Base-by-base conservation (phyloP, 2,329 filamentous ascomycete species). In the Celoporthe dispersa region DNA sequence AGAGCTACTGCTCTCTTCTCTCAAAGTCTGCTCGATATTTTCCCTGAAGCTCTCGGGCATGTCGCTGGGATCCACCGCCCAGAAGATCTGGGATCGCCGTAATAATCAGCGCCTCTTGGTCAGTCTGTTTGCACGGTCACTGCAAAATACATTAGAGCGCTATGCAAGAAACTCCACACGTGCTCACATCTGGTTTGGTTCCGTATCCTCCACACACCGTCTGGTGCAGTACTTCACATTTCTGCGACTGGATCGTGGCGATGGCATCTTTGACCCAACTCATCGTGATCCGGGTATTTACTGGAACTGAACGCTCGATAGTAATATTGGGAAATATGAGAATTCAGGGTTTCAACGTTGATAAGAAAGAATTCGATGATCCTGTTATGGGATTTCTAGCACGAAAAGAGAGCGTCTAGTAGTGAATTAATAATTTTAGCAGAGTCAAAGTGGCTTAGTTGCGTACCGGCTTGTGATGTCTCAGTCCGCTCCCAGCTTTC, bases 191-290 rank as follows among this genome's bases (percentile, higher is more conserved):
- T 35, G 66, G 55, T 44, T 66, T 39, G 3, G 60, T 62, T 0
- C 66, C 28, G 11, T 61, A 68, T 33, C 63, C 28, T 1, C 66
- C 57, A 22, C 25, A 64, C 0, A 64, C 69, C 0, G 69, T 71
- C n/a, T 64, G 69, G 28, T 66, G 64, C 1, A 68, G 67, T 16
- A 68, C 57, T 3, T 71, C 66, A 48, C 64, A 62, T 5, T 37
- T 11, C 57, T 63, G 31, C n/a, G 48, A 31, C 9, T 59, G n/a
- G 44, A 63, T 28, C 6, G 39, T 35, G 11, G 64, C 33, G 6
- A 63, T 60, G 16, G 63, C 55, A 33, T 66, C 3, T 14, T 48
- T 61, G n/a, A 71, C 55, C 66, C 69, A 71, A 19, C 66, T 66
- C 66, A 68, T 70, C 8, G 3, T 66, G 28, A n/a, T 5, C n/a